Base-by-base conservation (phyloP, 192 early-diverging fungal genomes). In the Linnemannia zychae region DNA sequence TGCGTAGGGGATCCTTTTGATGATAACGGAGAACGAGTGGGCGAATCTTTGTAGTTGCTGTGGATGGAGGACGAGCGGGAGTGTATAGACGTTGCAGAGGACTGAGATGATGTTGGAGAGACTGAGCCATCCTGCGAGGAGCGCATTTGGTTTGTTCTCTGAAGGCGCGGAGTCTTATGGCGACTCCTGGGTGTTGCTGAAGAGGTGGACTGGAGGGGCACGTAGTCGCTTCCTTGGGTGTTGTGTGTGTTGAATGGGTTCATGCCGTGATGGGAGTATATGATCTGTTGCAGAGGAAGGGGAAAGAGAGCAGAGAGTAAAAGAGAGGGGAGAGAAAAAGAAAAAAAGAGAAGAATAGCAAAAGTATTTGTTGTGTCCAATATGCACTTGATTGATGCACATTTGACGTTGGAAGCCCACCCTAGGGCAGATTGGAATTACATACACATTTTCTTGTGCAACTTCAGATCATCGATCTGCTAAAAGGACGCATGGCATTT, bases 51-150 rank as follows among this genome's bases (percentile, higher is more conserved):
- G 49, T 22, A 5, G 18, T 53, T 20, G 28, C 70, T 72, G 9
- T 33, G 17, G 72, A 16, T 37, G 17, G 72, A 73, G 22, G 72
- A 73, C 22, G 49, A 73, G 34, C 48, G 13, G 3, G 72, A 73
- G 36, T 57, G 49, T n/a, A 50, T 52, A 5, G 72, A 52, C 2
- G 71, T 37, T 22, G 48, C 6, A 2, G 34, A 38, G 17, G 67
- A 68, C 3, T 36, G 67, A 18, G 67, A n/a, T 3, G n/a, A 69
- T 11, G 67, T 3, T 38, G 67, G 20, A 69, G 67, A 40, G n/a
- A 40, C 36, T 18, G 2, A 22, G 16, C 37, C 20, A 4, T 24
- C 38, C 18, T 36, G 34, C 20, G 36, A 44, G 2, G 33, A 40
- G 37, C 37, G 37, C 1, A 20, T 69, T 34, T 69, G 18, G 1